Conservation (phyloP, 2,329 filamentous ascomycete species). For the Corynespora cassiicola region DNA sequence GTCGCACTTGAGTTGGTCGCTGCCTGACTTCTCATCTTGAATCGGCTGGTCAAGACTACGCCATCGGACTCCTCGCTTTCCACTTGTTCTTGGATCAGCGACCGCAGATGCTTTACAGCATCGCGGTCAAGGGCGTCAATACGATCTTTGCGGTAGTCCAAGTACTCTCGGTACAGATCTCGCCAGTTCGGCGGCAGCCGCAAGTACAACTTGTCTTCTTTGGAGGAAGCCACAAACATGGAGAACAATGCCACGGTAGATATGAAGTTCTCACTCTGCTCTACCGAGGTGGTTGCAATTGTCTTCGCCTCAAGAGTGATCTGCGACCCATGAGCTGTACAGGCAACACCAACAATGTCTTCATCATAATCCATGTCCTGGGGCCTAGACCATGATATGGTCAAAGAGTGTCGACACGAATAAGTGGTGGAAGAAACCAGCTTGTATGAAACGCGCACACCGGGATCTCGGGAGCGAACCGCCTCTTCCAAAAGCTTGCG, state of each 20-base stretch:
- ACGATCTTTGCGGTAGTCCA: constrained; percentile 72
- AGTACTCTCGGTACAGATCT: constrained; percentile 83
- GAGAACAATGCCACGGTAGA: constrained; percentile 83
- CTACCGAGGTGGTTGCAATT: constrained; percentile 74
- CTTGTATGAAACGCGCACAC: constrained; percentile 70
- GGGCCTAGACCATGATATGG: constrained; percentile 79
- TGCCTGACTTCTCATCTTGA: constrained; percentile 58
- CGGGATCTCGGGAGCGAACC: constrained; percentile 81
- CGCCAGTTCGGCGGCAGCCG: constrained; percentile 81
- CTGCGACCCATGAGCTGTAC: constrained; percentile 52
- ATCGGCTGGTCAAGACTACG: constrained; percentile 77
- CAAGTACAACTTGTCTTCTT: constrained; percentile 85
- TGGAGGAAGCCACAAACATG: constrained; percentile 76
- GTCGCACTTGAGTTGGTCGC: constrained; percentile 30
- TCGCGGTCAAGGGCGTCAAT: constrained; percentile 74
- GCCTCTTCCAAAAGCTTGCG: constrained; percentile 81
- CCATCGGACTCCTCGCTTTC: constrained; percentile 60
- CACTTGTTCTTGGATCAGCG: constrained; percentile 71
- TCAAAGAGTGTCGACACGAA: constrained; percentile 76
- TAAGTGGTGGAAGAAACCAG: constrained; percentile 76
- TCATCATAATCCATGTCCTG: constrained; percentile 61
- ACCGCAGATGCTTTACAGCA: constrained; percentile 71
- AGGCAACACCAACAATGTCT: constrained; percentile 50
- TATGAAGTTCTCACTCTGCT: constrained; percentile 87
- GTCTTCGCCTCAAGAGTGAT: constrained; percentile 75